phyloP scores from a whole-genome alignment of 2,329 filamentous ascomycete species.

The Claviceps fusiformis region DNA sequence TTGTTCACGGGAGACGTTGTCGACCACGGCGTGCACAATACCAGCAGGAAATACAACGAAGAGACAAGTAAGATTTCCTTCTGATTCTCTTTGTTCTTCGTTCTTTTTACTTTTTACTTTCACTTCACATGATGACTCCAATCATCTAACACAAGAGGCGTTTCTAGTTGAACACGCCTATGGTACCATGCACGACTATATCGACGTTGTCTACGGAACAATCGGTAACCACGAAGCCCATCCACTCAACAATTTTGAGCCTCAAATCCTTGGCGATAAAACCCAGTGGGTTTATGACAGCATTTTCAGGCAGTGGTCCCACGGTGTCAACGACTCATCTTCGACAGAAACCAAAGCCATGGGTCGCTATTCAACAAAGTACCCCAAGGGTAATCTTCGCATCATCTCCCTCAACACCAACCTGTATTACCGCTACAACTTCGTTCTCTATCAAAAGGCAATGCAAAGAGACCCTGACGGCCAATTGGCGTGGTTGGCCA shows the following conservation, averaged over 20 bases:
- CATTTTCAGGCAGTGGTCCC: constrained; percentile 31
- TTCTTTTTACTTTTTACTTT: too few relatives aligned
- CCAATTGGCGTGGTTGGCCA: constrained; percentile 38
- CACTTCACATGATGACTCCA: too few relatives aligned
- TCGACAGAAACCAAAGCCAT: constrained; percentile 21
- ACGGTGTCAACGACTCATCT: constrained; percentile 28
- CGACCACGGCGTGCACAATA: constrained; percentile 35
- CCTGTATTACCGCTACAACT: constrained; percentile 45
- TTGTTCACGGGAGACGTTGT: constrained; percentile 47
- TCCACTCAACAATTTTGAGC: constrained; percentile 38
- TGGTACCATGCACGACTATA: constrained; percentile 26
- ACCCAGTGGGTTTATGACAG: constrained; percentile 40
- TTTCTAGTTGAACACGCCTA: constrained; percentile 31
- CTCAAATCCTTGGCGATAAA: constrained; percentile 22
- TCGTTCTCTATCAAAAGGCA: constrained; percentile 36
- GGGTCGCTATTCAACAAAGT: constrained; percentile 35
- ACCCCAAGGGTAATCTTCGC: constrained; percentile 32
- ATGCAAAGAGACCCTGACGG: constrained; percentile 34
- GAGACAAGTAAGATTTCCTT: constrained; percentile 11
- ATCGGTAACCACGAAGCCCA: constrained; percentile 44
- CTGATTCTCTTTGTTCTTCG: not conserved
- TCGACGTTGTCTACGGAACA: constrained; percentile 35
- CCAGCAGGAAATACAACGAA: constrained; percentile 19
- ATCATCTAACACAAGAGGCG: not conserved
- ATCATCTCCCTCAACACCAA: constrained; percentile 48